Percentiles rank a stretch among this genome's conserved stretches.
These are phyloP conservation scores for Dryadomyces quercus-mongolicae DNA, from an alignment of 2,329 filamentous ascomycete genomes.

Conservation along the genomic window DNA sequence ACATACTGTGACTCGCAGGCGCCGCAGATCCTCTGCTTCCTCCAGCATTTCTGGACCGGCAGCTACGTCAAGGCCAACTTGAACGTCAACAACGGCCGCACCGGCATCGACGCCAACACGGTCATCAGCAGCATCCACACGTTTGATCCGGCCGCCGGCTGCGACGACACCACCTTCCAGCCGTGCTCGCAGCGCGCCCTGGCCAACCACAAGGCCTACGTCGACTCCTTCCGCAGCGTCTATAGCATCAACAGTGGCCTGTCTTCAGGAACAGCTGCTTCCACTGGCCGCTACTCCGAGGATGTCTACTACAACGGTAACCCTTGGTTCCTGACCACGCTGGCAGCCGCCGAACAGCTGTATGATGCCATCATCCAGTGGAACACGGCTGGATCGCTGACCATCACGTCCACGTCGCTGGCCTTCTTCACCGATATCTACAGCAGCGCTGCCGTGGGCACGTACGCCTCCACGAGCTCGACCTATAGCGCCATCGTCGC, in stretches of 20 bases:
- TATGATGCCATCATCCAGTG: conserved; percentile 67
- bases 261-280: conserved; percentile 43
- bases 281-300: conserved; percentile 57
- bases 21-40: conserved; percentile 59
- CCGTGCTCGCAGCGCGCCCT: conserved; percentile 60
- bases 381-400: conserved; percentile 49
- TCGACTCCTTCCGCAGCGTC: conserved; percentile 59
- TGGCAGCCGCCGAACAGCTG: conserved; percentile 69
- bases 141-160: conserved; percentile 55
- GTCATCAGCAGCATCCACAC: conserved; percentile 54
- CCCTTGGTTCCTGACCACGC: conserved; percentile 61
- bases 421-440: conserved; percentile 60
- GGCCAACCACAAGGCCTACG: conserved; percentile 63
- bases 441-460: conserved; percentile 45
- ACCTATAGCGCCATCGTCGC: conserved; percentile 41
- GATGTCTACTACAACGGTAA: conserved; percentile 69
- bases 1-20: conserved; percentile 48
- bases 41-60: conserved; percentile 61
- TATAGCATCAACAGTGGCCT: conserved; percentile 60
- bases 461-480: conserved; percentile 32
- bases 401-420: conserved; percentile 51
- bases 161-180: conserved; percentile 63
- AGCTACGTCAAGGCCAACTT: conserved; percentile 55
- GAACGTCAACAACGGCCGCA: conserved; percentile 25
- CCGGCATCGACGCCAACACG: conserved; percentile 61